Evolutionary conservation across 805 yeast species (phyloP).

Genomic region (Hanseniaspora lindneri): DNA sequence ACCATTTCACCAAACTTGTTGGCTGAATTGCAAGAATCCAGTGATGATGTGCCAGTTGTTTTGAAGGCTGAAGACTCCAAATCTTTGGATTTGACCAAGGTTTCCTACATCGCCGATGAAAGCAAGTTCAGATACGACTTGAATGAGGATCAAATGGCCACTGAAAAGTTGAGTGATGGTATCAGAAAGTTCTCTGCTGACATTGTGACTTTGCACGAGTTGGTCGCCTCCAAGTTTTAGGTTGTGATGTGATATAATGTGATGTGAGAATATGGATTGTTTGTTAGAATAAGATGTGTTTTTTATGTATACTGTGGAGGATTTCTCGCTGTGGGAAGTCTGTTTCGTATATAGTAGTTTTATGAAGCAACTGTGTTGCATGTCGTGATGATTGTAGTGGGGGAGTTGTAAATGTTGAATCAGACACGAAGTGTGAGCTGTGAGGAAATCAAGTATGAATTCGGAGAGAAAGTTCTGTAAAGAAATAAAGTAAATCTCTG

Average conservation of each 20-base stretch:
- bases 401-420: too few species aligned
- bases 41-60: slow-evolving; percentile 66
- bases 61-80: slow-evolving; percentile 59
- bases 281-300: too few species aligned
- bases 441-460: too few species aligned
- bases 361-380: too few species aligned
- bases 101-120: slow-evolving; percentile 73
- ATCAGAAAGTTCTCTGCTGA: slow-evolving; percentile 95
- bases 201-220: slow-evolving; percentile 61
- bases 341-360: too few species aligned
- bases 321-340: too few species aligned
- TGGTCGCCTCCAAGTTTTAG: slow-evolving; percentile 45
- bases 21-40: slow-evolving; percentile 64
- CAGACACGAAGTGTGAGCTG: too few species aligned
- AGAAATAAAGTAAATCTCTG: too few species aligned
- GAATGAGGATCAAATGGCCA: slow-evolving; percentile 97
- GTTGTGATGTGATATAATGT: not conserved
- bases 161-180: slow-evolving; percentile 95
- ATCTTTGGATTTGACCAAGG: slow-evolving; percentile 47
- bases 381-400: too few species aligned
- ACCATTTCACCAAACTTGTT: slow-evolving; percentile 89
- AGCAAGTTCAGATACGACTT: slow-evolving; percentile 77
- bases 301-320: too few species aligned
- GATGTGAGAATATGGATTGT: not conserved
- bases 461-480: too few species aligned